Conservation (phyloP, 805 yeast species). For the Ascoidea tarda region DNA sequence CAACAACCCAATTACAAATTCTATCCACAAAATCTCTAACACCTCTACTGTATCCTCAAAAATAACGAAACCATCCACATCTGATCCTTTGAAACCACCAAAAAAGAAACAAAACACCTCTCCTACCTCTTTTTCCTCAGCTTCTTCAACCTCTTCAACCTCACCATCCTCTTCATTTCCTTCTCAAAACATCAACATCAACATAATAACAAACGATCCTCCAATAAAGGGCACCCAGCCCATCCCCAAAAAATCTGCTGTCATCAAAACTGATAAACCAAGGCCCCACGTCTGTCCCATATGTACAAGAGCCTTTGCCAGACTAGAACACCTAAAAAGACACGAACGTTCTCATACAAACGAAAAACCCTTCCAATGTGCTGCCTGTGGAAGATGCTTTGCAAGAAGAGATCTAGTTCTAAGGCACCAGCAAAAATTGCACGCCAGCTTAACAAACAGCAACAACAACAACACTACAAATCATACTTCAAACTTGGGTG, state of each 20-base stretch:
- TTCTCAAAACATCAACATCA: not conserved
- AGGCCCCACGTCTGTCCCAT: slow-evolving; percentile 83
- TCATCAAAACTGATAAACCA: slow-evolving; percentile 84
- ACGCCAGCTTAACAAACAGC: slow-evolving; percentile 27
- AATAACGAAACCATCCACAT: not conserved
- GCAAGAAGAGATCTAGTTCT: slow-evolving; percentile 81
- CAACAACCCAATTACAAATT: not conserved
- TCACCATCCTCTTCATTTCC: not conserved
- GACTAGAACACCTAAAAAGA: slow-evolving; percentile 86
- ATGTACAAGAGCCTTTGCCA: slow-evolving; percentile 91
- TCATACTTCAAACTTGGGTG: not conserved
- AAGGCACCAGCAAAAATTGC: slow-evolving; percentile 90
- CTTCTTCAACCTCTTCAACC: not conserved
- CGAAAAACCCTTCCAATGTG: slow-evolving; percentile 93
- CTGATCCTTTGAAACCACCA: not conserved
- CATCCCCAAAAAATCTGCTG: slow-evolving; percentile 74
- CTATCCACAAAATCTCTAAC: not conserved
- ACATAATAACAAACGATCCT: slow-evolving; percentile 7
- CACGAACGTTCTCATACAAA: slow-evolving; percentile 92
- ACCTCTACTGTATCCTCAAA: not conserved
- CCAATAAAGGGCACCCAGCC: slow-evolving; percentile 33
- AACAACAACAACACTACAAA: slow-evolving; percentile 37
- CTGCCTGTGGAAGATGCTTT: slow-evolving; percentile 91
- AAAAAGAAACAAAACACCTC: not conserved
- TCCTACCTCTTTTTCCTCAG: not conserved